phyloP scores from a whole-genome alignment of 225 moss, liverwort and hornwort genomes.

The Lunularia cruciata region DNA sequence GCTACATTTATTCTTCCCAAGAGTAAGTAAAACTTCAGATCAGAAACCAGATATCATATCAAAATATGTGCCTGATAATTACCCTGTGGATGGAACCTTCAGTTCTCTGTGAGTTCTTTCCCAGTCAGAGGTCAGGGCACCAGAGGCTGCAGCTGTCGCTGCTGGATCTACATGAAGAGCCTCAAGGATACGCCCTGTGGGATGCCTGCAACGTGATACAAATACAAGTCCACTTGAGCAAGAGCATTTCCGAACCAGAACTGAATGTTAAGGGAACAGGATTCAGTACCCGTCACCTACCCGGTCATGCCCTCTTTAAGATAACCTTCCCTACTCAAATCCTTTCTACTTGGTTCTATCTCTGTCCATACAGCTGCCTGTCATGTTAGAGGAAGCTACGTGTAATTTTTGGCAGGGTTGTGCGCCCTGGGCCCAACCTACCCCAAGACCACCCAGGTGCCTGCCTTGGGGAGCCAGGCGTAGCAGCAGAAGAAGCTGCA shows the following conservation, averaged over 20 bases:
- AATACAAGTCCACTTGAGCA: constrained; percentile 45
- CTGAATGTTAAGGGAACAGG: constrained; percentile 28
- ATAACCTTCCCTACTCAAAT: constrained; percentile 27
- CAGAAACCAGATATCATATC: too few species aligned
- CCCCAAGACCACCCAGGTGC: constrained; percentile 62
- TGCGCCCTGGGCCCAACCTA: constrained; percentile 63
- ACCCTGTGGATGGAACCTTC: constrained; percentile 54
- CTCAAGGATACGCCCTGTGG: constrained; percentile 86
- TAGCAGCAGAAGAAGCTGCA: constrained; percentile 54
- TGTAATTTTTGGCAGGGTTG: constrained; percentile 48
- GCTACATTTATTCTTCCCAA: too few species aligned
- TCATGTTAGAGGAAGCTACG: constrained; percentile 37
- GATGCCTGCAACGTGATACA: constrained; percentile 53
- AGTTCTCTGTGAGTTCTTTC: constrained; percentile 69
- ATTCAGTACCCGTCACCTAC: constrained; percentile 33
- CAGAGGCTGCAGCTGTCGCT: constrained; percentile 65
- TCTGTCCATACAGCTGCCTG: constrained; percentile 41
- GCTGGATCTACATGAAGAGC: constrained; percentile 96
- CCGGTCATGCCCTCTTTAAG: constrained; percentile 35
- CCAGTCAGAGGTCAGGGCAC: constrained; percentile 61
- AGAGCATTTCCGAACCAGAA: constrained; percentile 22
- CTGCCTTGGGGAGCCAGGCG: constrained; percentile 62
- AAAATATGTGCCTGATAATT: too few species aligned
- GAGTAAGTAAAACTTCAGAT: too few species aligned
- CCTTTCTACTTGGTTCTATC: constrained; percentile 30